Conservation (phyloP, 257 asterid genomes). For the Dorcoceras hygrometricum region DNA sequence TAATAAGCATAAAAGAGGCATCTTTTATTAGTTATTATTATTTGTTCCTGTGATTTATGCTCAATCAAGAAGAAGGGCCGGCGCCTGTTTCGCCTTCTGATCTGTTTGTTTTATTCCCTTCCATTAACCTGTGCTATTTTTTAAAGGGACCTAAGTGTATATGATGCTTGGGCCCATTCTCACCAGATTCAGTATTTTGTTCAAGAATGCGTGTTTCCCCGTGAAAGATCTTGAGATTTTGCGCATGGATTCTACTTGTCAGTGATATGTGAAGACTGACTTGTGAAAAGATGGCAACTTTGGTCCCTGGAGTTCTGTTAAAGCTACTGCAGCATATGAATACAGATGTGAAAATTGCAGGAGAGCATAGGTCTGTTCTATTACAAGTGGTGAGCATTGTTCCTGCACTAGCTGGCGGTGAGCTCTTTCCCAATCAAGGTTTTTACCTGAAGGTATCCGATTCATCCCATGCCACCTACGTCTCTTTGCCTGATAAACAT, state of each 20-base stretch:
- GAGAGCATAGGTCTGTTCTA: slow-evolving; percentile 92
- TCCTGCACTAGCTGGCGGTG: slow-evolving; percentile 95
- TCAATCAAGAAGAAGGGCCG: slow-evolving; percentile 10
- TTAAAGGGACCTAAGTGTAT: not conserved
- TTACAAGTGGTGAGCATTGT: slow-evolving; percentile 93
- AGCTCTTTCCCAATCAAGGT: slow-evolving; percentile 90
- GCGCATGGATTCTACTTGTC: slow-evolving; percentile 29
- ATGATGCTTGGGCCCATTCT: slow-evolving; percentile 25
- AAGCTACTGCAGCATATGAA: slow-evolving; percentile 98
- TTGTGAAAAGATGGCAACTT: slow-evolving; percentile 61
- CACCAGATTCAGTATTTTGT: slow-evolving; percentile 8
- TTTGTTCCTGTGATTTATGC: not conserved
- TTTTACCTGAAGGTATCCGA: slow-evolving; percentile 97
- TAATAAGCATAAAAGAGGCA: slow-evolving; percentile 25
- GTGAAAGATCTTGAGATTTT: slow-evolving; percentile 25
- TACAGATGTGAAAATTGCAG: slow-evolving; percentile 90
- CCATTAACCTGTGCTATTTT: not conserved
- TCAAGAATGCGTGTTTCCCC: slow-evolving; percentile 8
- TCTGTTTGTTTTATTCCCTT: slow-evolving; percentile 22
- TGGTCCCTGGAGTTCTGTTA: slow-evolving; percentile 87
- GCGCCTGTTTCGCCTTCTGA: slow-evolving; percentile 19
- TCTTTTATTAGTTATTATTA: not conserved
- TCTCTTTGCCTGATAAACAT: slow-evolving; percentile 88
- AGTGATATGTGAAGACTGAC: slow-evolving; percentile 39
- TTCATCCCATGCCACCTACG: slow-evolving; percentile 96